These are phyloP conservation scores for Chamaecyparis obtusa DNA, from an alignment of 75 land plant species.

Conservation along the genomic window DNA sequence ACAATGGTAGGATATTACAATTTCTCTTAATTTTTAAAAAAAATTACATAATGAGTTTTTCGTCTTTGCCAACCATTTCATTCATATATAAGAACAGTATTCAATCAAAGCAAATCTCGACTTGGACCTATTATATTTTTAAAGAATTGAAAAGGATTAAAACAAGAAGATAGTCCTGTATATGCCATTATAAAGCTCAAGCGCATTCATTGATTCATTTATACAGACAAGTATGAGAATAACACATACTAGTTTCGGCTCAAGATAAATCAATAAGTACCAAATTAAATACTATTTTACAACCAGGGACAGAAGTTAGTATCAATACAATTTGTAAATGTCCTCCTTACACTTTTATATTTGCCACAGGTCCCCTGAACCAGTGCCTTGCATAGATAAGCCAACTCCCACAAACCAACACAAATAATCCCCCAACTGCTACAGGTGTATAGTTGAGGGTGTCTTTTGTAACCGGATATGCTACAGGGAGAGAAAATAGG, in stretches of 20 bases:
- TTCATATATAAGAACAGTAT: background rate
- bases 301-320: background rate
- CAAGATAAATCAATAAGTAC: background rate
- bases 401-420: conserved; percentile 57
- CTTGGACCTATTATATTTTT: background rate
- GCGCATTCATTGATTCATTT: background rate
- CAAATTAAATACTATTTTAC: background rate
- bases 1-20: background rate
- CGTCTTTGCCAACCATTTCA: background rate
- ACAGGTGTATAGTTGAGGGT: conserved; percentile 87
- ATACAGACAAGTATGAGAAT: background rate
- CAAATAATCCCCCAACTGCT: conserved; percentile 72
- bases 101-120: background rate
- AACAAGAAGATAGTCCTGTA: background rate
- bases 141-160: background rate
- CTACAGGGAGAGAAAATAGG: conserved; percentile 78
- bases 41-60: background rate
- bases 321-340: background rate
- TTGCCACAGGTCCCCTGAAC: conserved; percentile 78
- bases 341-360: conserved; percentile 29
- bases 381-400: conserved; percentile 64
- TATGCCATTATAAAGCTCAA: background rate
- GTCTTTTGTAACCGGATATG: conserved; percentile 61
- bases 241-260: conserved; percentile 3
- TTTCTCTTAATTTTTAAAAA: background rate